These are phyloP conservation scores for Penicillium digitatum DNA, from an alignment of 2,329 filamentous ascomycete species.

Conservation along the genomic window DNA sequence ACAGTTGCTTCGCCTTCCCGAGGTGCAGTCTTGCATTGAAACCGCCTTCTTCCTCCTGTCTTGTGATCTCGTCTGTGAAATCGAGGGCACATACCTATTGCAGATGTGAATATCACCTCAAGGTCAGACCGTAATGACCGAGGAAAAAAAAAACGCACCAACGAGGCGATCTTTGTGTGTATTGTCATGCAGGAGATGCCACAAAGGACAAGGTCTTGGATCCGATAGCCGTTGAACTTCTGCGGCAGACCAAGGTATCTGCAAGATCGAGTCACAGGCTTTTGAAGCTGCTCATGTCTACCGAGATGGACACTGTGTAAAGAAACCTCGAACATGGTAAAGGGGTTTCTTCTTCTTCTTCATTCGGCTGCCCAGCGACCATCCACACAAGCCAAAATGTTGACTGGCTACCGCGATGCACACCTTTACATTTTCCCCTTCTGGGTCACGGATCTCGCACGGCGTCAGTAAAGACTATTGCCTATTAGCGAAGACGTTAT, in stretches of 20 bases:
- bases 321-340: background rate
- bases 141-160: background rate
- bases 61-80: conserved; percentile 3
- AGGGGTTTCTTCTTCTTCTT: background rate
- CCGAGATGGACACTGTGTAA: background rate
- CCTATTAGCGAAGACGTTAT: background rate
- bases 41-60: background rate
- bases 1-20: background rate
- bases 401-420: background rate
- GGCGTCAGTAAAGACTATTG: background rate
- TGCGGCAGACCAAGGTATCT: background rate
- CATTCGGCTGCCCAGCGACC: background rate
- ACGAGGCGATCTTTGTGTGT: background rate
- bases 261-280: background rate
- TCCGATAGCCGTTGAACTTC: background rate
- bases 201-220: background rate
- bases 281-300: background rate
- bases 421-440: conserved; percentile 2
- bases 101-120: background rate
- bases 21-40: background rate
- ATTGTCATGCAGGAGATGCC: background rate
- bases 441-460: background rate
- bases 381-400: background rate
- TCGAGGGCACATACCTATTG: background rate
- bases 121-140: background rate